Base-by-base conservation (phyloP, 2,329 filamentous ascomycete genomes). In the Venturia asperata region DNA sequence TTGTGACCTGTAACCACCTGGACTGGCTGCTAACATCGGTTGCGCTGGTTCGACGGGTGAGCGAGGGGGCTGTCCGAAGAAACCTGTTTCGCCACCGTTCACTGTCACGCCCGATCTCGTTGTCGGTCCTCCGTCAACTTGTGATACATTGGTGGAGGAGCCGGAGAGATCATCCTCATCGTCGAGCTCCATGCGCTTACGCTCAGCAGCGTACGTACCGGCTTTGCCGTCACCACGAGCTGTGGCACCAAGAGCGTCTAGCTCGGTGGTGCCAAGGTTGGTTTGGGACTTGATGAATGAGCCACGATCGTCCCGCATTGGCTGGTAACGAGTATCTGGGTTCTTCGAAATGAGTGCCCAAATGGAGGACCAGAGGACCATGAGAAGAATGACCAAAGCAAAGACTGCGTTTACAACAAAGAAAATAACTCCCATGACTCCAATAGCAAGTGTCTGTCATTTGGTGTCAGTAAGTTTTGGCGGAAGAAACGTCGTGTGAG, bases 271-370 rank as follows among this genome's bases (percentile, higher is more conserved):
- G 42, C 64, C 64, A 39, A 65, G 64, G 30, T 63, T 63, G 43
- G 58, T 90, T 76, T 95, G 90, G 15, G 92, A 96, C 81, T 97
- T 97, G 87, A 97, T 96, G 79, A 97, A 97, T 13, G 92, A 97
- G 63, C 91, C 91, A 71, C 93, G 89, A 77, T 97, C 93, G 72
- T 97, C 93, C 65, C 89, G 89, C 92, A 97, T 97, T 72, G 91
- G 92, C 77, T 96, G 91, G 78, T 97, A 97, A 67, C 92, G 88
- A 52, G 89, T 91, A 74, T 97, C 93, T 27, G 93, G 93, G 78
- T 97, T 95, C 83, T 95, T 95, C 68, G 91, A 90, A 75, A 92
- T 85, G 72, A 97, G 65, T 2, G 91, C 89, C 69, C 93, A 91
- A 77, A 82, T 79, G 3, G 90, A 91, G 10, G 88, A 87, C 70